Conservation (phyloP, 805 yeast species). For the Candida boidinii region DNA sequence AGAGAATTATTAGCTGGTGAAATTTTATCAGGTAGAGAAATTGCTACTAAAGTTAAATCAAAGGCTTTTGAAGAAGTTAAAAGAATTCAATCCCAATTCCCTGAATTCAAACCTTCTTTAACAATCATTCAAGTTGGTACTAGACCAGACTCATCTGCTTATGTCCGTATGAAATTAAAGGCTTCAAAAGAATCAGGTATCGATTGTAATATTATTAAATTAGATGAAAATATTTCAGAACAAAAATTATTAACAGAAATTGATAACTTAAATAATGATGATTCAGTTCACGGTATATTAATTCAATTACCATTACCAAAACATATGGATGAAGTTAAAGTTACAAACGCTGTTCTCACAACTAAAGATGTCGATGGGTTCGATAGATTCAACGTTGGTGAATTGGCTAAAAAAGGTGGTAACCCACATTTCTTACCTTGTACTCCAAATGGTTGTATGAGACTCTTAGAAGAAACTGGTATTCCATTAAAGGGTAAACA, state of each 20-base stretch:
- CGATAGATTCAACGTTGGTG: conserved; percentile 71
- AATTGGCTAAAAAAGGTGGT: conserved; percentile 66
- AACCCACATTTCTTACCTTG: conserved; percentile 68
- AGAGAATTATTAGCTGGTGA: conserved; percentile 19
- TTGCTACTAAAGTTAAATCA: conserved; percentile 36
- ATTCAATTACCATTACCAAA: conserved; percentile 73
- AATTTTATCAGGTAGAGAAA: conserved; percentile 36
- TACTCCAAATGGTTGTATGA: conserved; percentile 76
- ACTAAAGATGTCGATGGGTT: conserved; percentile 81
- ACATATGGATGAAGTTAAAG: conserved; percentile 57
- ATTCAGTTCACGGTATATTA: conserved; percentile 59
- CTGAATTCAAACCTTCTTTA: conserved; percentile 55
- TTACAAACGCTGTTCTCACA: conserved; percentile 59
- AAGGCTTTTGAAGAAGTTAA: conserved; percentile 33
- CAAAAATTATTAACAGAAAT: conserved; percentile 46
- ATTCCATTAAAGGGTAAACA: conserved; percentile 52
- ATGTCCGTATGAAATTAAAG: conserved; percentile 71
- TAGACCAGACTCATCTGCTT: conserved; percentile 74
- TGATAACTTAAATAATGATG: conserved; percentile 46
- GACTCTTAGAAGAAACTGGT: conserved; percentile 48
- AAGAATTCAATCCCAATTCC: conserved; percentile 32
- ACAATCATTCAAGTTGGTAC: conserved; percentile 71
- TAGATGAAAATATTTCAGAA: conserved; percentile 51
- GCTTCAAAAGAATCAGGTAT: conserved; percentile 70
- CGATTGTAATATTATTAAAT: conserved; percentile 47